Evolutionary conservation across 2,329 filamentous ascomycete genomes (phyloP), one percentile per base, ranked within the genome.

Genomic region (Penicillium sp.): DNA sequence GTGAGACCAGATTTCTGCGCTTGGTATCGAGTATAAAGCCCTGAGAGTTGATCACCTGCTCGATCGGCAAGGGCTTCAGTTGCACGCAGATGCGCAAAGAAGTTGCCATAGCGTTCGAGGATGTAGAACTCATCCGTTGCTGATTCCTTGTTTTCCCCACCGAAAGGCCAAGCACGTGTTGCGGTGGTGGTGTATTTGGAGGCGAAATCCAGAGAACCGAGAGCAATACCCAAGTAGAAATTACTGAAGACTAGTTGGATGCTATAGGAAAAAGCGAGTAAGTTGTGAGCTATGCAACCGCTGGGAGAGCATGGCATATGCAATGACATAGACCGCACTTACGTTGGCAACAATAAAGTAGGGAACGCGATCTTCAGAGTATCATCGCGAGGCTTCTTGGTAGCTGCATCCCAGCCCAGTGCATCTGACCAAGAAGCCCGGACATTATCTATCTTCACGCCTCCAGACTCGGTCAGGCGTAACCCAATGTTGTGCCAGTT

Each of bases 241-340:
- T 87, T 87, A 66, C 78, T 79, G 70, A 88, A 88, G n/a, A 86
- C 82, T 0, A 87, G 78, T 67, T 88, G 85, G 57, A 87, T 86
- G 0, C 78, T 81, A 33, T 21, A 7, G 45, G 15, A 3, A 8
- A 19, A 10, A 27, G 16, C 0, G n/a, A 2, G 3, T 57, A n/a
- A 56, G 52, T 8, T 36, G 29, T 25, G 13, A 13, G 21, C 19
- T 21, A 9, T 29, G 33, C 11, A 46, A 47, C 19, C 10, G 16
- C n/a, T 10, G 13, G 3, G n/a, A 5, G 16, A 31, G n/a, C n/a
- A 41, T 41, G 27, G 4, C 19, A 43, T 10, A 27, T 23, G 13
- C 11, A 27, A 39, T 15, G 10, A 3, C 16, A 38, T 19, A n/a
- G 38, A 23, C 7, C 11, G 36, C 21, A 46, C 76, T 63, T 66